Evolutionary conservation across 306 rosid species (phyloP).

Genomic region (Carpinus viminea): DNA sequence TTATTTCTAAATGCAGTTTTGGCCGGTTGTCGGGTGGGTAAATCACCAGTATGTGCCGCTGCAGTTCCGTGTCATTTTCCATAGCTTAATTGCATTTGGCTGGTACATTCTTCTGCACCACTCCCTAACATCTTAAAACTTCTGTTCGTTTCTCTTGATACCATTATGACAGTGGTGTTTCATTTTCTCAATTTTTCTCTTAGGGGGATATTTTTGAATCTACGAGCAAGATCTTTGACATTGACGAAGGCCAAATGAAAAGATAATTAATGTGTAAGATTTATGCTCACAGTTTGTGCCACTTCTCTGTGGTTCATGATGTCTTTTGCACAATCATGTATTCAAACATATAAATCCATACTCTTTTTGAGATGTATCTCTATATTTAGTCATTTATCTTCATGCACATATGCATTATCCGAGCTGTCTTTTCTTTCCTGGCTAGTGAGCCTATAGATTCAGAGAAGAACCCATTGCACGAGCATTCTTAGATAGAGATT

Average conservation of each 20-base stretch:
- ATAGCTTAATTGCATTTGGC: conserved; percentile 71
- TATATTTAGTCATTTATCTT: not conserved
- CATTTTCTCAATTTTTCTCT: not conserved
- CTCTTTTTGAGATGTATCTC: not conserved
- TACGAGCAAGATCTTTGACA: conserved; percentile 65
- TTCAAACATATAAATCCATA: not conserved
- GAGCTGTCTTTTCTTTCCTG: not conserved
- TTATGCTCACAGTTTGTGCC: not conserved
- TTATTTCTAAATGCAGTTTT: conserved; percentile 63
- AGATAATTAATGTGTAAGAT: not conserved
- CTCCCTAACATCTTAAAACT: not conserved
- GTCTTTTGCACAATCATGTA: conserved; percentile 8
- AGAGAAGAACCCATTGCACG: no score
- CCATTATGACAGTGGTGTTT: conserved; percentile 10
- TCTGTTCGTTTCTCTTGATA: conserved; percentile 13
- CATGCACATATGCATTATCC: not conserved
- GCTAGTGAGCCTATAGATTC: not conserved
- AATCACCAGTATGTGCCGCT: conserved; percentile 88
- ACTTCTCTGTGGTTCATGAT: not conserved
- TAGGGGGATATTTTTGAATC: conserved; percentile 92
- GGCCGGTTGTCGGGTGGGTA: conserved; percentile 90
- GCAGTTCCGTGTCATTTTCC: conserved; percentile 82
- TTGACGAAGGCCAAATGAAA: conserved; percentile 54
- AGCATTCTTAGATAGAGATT: no score
- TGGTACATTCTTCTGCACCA: conserved; percentile 49